Conservation (phyloP, 208 protist genomes). For the Trypanosoma caninum region DNA sequence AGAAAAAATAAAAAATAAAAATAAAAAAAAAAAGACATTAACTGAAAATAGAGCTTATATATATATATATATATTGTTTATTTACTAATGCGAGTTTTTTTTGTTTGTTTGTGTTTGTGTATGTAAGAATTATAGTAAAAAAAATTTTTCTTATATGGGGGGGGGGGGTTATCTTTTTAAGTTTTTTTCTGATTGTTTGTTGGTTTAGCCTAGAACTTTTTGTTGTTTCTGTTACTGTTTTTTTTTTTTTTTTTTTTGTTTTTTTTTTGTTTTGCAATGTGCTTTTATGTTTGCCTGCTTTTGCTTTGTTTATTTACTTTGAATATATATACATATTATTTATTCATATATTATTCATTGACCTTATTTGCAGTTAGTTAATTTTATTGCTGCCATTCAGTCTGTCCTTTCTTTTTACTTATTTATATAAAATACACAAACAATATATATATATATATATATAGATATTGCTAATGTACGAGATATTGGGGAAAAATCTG, state of each 20-base stretch:
- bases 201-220: slow-evolving; percentile 1
- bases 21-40: background rate
- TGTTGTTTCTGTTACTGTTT: slow-evolving; percentile 4
- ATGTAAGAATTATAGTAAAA: background rate
- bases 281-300: background rate
- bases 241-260: slow-evolving; percentile 12
- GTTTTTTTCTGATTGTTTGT: background rate
- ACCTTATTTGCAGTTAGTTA: background rate
- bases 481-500: slow-evolving; percentile 4
- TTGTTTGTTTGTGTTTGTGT: background rate
- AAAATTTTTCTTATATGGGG: no score
- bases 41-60: background rate
- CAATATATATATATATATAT: slow-evolving; percentile 2
- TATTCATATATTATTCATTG: no score
- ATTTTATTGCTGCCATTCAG: background rate
- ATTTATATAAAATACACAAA: background rate
- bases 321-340: no score
- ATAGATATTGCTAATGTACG: background rate
- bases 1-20: background rate
- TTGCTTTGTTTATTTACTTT: slow-evolving; percentile 4
- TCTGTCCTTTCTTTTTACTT: background rate
- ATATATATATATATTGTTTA: background rate
- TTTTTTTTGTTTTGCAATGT: background rate
- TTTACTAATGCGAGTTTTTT: background rate
- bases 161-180: background rate